These are phyloP conservation scores for Pseudocercospora musae DNA, from an alignment of 2,329 filamentous ascomycete species.

Conservation along the genomic window DNA sequence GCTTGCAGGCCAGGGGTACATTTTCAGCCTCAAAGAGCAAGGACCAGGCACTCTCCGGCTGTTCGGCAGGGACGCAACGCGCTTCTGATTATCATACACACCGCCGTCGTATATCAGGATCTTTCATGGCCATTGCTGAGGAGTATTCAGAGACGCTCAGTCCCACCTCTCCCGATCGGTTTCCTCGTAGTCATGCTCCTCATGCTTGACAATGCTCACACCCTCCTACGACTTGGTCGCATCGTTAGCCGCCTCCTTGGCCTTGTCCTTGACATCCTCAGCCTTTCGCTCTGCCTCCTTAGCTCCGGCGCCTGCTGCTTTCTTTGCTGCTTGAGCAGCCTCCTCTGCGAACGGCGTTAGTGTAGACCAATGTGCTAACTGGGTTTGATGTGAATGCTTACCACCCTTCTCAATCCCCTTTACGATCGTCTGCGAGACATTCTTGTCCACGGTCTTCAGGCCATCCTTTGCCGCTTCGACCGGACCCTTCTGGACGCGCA, in stretches of 20 bases:
- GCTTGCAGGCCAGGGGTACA: neutral
- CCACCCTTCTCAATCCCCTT: constrained; percentile 62
- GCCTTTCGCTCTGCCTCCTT: constrained; percentile 43
- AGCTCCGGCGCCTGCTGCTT: constrained; percentile 30
- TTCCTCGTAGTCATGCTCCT: neutral
- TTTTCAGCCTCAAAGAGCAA: neutral
- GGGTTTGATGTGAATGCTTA: constrained; percentile 40
- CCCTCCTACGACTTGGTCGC: constrained; percentile 15
- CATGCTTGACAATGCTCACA: neutral
- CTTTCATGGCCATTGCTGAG: neutral
- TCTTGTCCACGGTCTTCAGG: constrained; percentile 56
- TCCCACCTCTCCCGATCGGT: neutral
- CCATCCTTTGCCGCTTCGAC: constrained; percentile 57
- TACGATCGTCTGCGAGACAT: constrained; percentile 54
- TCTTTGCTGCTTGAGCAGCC: constrained; percentile 46
- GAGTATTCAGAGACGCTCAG: neutral
- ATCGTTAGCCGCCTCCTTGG: constrained; percentile 21
- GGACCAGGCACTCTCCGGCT: neutral
- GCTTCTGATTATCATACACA: neutral
- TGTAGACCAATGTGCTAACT: neutral
- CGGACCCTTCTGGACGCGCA: constrained; percentile 48
- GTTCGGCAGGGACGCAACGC: neutral
- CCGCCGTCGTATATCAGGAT: neutral
- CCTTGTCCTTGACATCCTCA: constrained; percentile 38
- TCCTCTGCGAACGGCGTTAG: constrained; percentile 44